Base-by-base conservation (phyloP, 345 rosid species). In the Chamaenerion angustifolium region DNA sequence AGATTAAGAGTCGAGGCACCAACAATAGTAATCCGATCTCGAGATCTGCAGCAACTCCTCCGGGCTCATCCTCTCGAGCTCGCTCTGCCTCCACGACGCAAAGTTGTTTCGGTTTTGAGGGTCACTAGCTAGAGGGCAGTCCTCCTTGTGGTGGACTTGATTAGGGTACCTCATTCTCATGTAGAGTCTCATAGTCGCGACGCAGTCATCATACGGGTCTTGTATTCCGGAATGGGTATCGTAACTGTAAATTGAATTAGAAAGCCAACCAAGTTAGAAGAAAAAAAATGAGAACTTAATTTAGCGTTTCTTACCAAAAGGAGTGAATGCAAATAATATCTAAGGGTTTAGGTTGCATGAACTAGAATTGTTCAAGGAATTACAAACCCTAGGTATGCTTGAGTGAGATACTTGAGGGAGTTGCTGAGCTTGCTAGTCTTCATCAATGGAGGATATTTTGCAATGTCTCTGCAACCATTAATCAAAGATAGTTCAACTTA, bases 381-480 rank as follows among this genome's bases (percentile, higher is more conserved):
- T 21, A 21, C 25, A 21, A 1, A 82, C 95, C 98, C 98, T 50
- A 90, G 85, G 64, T 86, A 86, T 45, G 94, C 73, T 69, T 75
- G 95, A 15, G 94, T 83, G 52, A 90, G 65, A 69, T 86, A 77
- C 64, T 76, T 90, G 56, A 90, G 92, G 45, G 98, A 73, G 69
- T 90, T 81, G 76, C 88, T 83, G 48, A 90, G 95, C 80, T 81
- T 83, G 88, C 88, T 86, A 56, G 98, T 81, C 67, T 86, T 90
- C 98, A 90, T 71, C 64, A 90, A 58, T 6, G 98, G 95, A 40
- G 95, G 95, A 42, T 86, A 83, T 60, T 79, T 72, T 14, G 95
- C 83, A 11, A 83, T 77, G 55, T 90, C 95, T 76, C 98, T 90
- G 61, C 51, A 62, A 3, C 13, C 15, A 42, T 17, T n/a, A 12